Evolutionary conservation across 257 asterid species (phyloP), one percentile per base, ranked within the genome.

Genomic region (Primulina tabacum): DNA sequence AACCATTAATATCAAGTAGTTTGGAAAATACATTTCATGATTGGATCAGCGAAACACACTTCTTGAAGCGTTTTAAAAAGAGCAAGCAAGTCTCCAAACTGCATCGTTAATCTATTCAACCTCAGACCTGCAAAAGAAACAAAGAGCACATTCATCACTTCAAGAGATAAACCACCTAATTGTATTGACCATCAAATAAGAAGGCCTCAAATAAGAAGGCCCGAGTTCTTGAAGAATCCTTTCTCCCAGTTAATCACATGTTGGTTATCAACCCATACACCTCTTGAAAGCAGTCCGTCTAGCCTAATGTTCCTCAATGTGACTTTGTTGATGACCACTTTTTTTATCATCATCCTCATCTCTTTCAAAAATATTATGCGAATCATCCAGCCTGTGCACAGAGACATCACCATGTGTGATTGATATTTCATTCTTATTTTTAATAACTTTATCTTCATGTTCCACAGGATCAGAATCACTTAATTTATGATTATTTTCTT

Each of bases 91-190:
- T 81, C 82, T 79, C 82, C 89, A 71, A 60, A 81, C 76, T 74
- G 75, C 71, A 73, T 53, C 34, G 72, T 75, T 55, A 71, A 63
- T 71, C 76, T 75, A 74, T 76, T 71, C 82, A 72, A 81, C 78
- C 64, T 58, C 68, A 59, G 65, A 83, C 98, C 98, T 90, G 98
- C 93, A 88, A 80, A 81, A 84, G 81, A 83, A 82, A 83, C 81
- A 77, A 76, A 77, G 70, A 38, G 64, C 74, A 76, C 73, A 55
- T 82, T 80, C 75, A 79, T 82, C 88, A 83, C 75, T 65, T 57
- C 75, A 78, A 73, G 73, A 69, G 73, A 65, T 29, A 57, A 76
- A 77, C 82, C 76, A 74, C 82, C 82, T 67, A 79, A 67, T 56
- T 62, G 75, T 69, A 79, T 61, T 69, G 79, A 80, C 72, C 75